phyloP scores from a whole-genome alignment of 805 yeast genomes.

The Hemisphaericaspora nanyangensis region DNA sequence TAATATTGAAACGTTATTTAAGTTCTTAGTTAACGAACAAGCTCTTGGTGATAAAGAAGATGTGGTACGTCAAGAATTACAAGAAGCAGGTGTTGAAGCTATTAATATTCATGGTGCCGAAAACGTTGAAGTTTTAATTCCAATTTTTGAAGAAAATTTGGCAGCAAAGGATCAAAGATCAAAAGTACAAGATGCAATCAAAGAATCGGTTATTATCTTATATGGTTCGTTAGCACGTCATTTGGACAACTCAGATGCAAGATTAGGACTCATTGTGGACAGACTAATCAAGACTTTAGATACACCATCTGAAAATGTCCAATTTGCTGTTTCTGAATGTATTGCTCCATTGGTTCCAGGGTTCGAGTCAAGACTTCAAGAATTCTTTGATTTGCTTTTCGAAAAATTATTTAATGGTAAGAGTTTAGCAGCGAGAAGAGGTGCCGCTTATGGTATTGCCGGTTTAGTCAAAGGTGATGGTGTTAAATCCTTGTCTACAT shows the following conservation, averaged over 20 bases:
- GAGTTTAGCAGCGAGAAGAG: slow-evolving; percentile 60
- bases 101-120: slow-evolving; percentile 62
- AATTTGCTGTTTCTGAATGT: slow-evolving; percentile 80
- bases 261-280: slow-evolving; percentile 63
- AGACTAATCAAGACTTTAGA: slow-evolving; percentile 71
- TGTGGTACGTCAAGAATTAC: slow-evolving; percentile 74
- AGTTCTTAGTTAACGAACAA: slow-evolving; percentile 56
- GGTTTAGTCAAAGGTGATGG: slow-evolving; percentile 93
- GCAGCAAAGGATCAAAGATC: slow-evolving; percentile 46
- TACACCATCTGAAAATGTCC: slow-evolving; percentile 88
- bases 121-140: slow-evolving; percentile 69
- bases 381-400: slow-evolving; percentile 56
- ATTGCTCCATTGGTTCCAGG: slow-evolving; percentile 75
- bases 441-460: slow-evolving; percentile 95
- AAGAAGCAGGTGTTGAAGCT: slow-evolving; percentile 81
- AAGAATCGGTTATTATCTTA: slow-evolving; percentile 77
- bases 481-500: slow-evolving; percentile 66
- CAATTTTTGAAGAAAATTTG: slow-evolving; percentile 72
- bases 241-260: slow-evolving; percentile 58
- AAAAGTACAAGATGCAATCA: slow-evolving; percentile 54
- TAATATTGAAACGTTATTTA: slow-evolving; percentile 52
- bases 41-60: slow-evolving; percentile 75
- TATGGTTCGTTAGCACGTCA: slow-evolving; percentile 93
- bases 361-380: slow-evolving; percentile 47
- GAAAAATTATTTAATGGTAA: slow-evolving; percentile 54